Base-by-base conservation (phyloP, 345 rosid genomes). In the Arabis hirsuta region DNA sequence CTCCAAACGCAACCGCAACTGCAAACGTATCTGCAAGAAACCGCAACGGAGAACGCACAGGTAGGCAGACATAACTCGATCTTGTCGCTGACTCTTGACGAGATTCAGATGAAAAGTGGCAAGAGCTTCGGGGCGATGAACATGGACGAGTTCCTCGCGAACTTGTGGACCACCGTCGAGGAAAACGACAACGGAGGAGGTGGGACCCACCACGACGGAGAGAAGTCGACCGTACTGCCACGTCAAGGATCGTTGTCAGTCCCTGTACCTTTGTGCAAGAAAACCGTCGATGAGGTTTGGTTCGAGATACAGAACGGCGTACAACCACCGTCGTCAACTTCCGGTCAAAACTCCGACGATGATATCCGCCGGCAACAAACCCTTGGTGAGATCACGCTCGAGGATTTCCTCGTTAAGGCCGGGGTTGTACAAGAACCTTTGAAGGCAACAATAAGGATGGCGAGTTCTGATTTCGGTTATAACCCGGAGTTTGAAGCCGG, bases 271-370 rank as follows among this genome's bases (percentile, higher is more conserved):
- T 71, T 93, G 4, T 87, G 87, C 80, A 88, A 88, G 85, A 93
- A 90, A 77, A 90, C 97, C 0, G 94, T 93, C 9, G 98, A 90
- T 29, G 94, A 93, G 67, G 92, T 93, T 6, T 93, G 96, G 97
- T 80, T 65, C 4, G 94, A 90, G 80, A 93, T 90, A 56, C 97
- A 86, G 69, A 87, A 75, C 60, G 93, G 87, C 20, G 74, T 79
- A 6, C 76, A 83, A 58, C 67, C 52, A 12, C 67, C 62, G 5
- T 67, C 78, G 0, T 41, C 67, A 29, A 7, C 34, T 31, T 29
- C 58, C 55, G 24, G 16, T 62, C 50, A 66, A 19, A 62, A 63
- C 45, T 34, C 57, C 42, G 65, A 41, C 14, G 71, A 66, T 27
- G 76, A 65, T 10, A 84, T 84, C 27, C 80, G 72, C 42, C 69